Conservation (phyloP, 352 stramenopile species). For the Elongisporangium prolatum region DNA sequence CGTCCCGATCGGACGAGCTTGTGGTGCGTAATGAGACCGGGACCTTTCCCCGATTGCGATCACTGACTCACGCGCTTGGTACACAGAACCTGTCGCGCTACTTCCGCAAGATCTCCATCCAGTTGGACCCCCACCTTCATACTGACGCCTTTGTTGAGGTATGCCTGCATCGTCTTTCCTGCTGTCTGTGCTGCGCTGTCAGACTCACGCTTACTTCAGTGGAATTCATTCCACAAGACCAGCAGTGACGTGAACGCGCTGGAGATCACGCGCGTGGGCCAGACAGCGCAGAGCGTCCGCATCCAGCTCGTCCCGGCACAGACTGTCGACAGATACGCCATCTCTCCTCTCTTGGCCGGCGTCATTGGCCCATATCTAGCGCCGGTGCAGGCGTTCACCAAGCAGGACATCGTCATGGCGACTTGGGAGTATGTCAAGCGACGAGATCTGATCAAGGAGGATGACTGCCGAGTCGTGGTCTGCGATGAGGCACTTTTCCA, state of each 20-base stretch:
- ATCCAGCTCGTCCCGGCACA: constrained; percentile 64
- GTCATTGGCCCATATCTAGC: constrained; percentile 39
- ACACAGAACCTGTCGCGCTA: constrained; percentile 71
- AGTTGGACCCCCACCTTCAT: constrained; percentile 65
- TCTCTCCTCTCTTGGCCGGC: constrained; percentile 38
- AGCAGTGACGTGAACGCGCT: constrained; percentile 57
- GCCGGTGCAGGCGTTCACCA: constrained; percentile 45
- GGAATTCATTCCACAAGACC: constrained; percentile 74
- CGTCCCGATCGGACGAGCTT: constrained; percentile 1
- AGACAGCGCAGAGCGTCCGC: constrained; percentile 47
- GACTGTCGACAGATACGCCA: constrained; percentile 47
- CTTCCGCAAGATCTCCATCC: constrained; percentile 72
- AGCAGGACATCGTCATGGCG: constrained; percentile 69
- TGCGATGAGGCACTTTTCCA: constrained; percentile 47
- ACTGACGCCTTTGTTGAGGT: constrained; percentile 67
- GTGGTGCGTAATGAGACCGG: constrained; percentile 24
- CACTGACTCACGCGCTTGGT: background rate
- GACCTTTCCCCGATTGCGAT: background rate
- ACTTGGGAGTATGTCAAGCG: constrained; percentile 79
- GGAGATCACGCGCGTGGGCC: constrained; percentile 46
- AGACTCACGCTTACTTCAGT: constrained; percentile 23
- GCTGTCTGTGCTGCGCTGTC: background rate
- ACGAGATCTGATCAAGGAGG: constrained; percentile 72
- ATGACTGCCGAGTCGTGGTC: constrained; percentile 68
- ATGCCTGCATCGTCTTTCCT: background rate